Base-by-base conservation (phyloP, 768 basidiomycete species). In the Termitomyces sp. region DNA sequence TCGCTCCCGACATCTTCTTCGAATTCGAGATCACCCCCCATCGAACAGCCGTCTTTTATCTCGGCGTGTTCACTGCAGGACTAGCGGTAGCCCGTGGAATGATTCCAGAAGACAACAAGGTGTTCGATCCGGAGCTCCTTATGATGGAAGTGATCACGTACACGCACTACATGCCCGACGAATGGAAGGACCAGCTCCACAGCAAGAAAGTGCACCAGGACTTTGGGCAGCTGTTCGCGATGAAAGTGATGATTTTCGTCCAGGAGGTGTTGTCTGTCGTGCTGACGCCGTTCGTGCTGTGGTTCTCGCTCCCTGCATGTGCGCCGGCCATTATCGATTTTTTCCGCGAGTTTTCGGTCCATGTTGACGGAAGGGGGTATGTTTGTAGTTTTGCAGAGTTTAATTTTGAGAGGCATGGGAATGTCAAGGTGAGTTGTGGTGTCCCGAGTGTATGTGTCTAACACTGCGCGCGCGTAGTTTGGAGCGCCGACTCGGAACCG, bases 321-420 rank as follows among this genome's bases (percentile, higher is more conserved):
- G 90, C 96, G 1, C 88, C 90, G 9, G 87, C 87, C 0, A 89
- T 98, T 61, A 82, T 99, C 58, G 97, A 99, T 67, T 98, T 99
- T 67, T 98, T 99, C 81, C 84, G 96, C 32, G 96, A 98, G 69
- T 99, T 98, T 66, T 89, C 93, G 0, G 88, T 99, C 1, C 96
- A 98, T 68, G 88, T 99, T 21, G 95, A 98, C 57, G 93, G 95
- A 0, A 80, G 97, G 2, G 97, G 97, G 5, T 96, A 97, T 64
- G 90, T 99, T 19, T 98, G 97, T 66, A 94, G 91, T 54, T 99
- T 98, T 69, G 97, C 97, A 3, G 95, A 96, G 57, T 99, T 99
- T 67, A 95, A 98, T 68, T 98, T 99, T 68, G 87, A 93, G 72
- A 74, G 93, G 53, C 93, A 97, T 59, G 93, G 94, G 0, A 95